phyloP scores from a whole-genome alignment of 768 basidiomycete species.

The Hygrocybe coccinea region DNA sequence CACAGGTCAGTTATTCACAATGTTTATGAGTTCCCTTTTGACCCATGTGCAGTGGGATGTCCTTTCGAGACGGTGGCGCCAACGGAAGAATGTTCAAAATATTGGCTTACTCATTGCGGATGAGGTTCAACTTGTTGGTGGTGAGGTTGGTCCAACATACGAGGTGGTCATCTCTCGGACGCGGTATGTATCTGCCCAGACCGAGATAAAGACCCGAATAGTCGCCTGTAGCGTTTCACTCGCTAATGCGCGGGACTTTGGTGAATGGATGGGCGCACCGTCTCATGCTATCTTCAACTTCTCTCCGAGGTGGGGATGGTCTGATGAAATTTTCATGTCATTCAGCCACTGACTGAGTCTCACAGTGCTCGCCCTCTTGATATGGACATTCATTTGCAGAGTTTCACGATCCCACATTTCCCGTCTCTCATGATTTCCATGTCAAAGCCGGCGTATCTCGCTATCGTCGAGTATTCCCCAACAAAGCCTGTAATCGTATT shows the following conservation, averaged over 20 bases:
- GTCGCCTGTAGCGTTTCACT: constrained; percentile 93
- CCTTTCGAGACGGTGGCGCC: constrained; percentile 90
- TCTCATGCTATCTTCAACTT: constrained; percentile 98
- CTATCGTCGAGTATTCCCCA: constrained; percentile 82
- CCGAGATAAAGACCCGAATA: constrained; percentile 86
- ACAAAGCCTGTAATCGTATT: constrained; percentile 87
- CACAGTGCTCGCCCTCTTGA: constrained; percentile 88
- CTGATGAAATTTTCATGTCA: neutral
- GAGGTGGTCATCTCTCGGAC: constrained; percentile 94
- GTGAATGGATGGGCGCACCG: constrained; percentile 96
- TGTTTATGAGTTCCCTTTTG: neutral
- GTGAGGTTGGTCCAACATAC: constrained; percentile 92
- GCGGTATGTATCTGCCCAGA: constrained; percentile 93
- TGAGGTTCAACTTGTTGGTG: constrained; percentile 91
- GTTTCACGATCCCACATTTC: constrained; percentile 95
- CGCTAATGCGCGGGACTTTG: constrained; percentile 91
- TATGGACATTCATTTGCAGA: constrained; percentile 96
- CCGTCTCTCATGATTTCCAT: constrained; percentile 97
- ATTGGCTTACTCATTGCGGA: constrained; percentile 92
- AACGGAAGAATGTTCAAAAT: constrained; percentile 92
- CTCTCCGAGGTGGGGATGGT: constrained; percentile 64
- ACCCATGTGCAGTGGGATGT: constrained; percentile 84
- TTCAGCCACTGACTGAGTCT: constrained; percentile 5
- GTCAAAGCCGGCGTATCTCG: constrained; percentile 96
- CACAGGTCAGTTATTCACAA: constrained; percentile 52